A percentile compares a stretch with the other conserved stretches of the same genome.
These are phyloP conservation scores for Geranomyces michiganensis DNA, from an alignment of 192 early-diverging fungal species.

Conservation along the genomic window DNA sequence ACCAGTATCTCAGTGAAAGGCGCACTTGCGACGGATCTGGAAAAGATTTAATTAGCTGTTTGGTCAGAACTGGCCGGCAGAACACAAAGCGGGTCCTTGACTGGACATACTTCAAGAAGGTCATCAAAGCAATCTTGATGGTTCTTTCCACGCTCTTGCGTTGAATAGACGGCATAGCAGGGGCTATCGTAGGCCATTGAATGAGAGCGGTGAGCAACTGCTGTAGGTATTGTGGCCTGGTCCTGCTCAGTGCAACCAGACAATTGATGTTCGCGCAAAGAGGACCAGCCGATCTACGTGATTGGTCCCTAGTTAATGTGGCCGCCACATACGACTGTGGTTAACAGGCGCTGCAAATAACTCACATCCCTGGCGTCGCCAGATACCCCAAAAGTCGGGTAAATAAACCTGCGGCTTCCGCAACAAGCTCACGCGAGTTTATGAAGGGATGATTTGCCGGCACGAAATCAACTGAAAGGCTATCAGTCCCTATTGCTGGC, in stretches of 20 bases:
- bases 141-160: constrained; percentile 41
- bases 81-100: not conserved
- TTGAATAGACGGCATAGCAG: constrained; percentile 28
- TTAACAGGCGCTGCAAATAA: not conserved
- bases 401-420: constrained; percentile 38
- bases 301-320: not conserved
- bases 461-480: constrained; percentile 38
- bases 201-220: constrained; percentile 31
- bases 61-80: not conserved
- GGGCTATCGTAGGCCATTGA: constrained; percentile 18
- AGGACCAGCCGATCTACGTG: constrained; percentile 34
- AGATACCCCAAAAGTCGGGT: constrained; percentile 24
- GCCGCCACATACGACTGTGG: not conserved
- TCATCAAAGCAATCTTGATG: constrained; percentile 46
- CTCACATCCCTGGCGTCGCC: constrained; percentile 26
- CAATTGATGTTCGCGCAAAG: constrained; percentile 46
- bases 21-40: constrained; percentile 22
- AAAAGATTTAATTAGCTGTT: not conserved
- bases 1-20: constrained; percentile 30
- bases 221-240: constrained; percentile 33
- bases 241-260: constrained; percentile 35
- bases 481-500: constrained; percentile 18
- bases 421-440: constrained; percentile 27
- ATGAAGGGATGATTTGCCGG: constrained; percentile 44
- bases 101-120: constrained; percentile 35